These are phyloP conservation scores for Ophiostoma ips DNA, from an alignment of 2,329 filamentous ascomycete genomes.

Conservation along the genomic window DNA sequence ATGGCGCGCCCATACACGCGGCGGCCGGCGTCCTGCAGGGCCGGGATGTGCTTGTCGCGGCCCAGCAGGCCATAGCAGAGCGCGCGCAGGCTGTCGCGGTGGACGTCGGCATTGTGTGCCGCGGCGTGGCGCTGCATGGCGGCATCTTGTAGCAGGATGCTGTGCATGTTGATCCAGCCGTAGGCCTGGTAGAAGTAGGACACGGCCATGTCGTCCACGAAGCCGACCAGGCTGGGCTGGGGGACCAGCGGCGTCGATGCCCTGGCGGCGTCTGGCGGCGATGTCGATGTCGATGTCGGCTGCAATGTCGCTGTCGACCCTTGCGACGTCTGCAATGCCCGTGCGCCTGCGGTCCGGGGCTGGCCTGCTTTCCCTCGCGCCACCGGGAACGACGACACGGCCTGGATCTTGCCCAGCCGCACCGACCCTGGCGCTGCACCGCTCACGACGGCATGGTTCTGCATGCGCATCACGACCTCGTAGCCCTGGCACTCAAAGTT, in stretches of 20 bases:
- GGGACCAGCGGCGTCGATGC: not conserved
- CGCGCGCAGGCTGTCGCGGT: conserved; percentile 14
- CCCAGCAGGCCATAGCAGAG: conserved; percentile 14
- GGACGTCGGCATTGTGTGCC: conserved; percentile 2
- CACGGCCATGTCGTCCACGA: conserved; percentile 17
- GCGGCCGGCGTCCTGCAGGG: conserved; percentile 10
- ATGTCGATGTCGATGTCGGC: not conserved
- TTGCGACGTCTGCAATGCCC: not conserved
- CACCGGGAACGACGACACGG: conserved; percentile 13
- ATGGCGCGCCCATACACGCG: conserved; percentile 11
- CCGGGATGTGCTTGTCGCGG: conserved; percentile 11
- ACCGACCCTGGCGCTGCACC: conserved; percentile 15
- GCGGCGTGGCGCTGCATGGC: conserved; percentile 10
- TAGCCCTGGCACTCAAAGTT: conserved; percentile 17
- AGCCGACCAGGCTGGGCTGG: conserved; percentile 14
- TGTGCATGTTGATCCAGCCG: conserved; percentile 19
- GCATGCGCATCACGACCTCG: conserved; percentile 17
- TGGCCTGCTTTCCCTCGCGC: not conserved
- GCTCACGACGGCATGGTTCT: conserved; percentile 15
- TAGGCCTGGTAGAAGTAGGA: conserved; percentile 19
- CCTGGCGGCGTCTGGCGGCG: not conserved
- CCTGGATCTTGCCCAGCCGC: conserved; percentile 15
- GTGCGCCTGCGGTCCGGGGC: not conserved
- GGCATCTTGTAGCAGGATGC: conserved; percentile 16
- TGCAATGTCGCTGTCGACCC: not conserved